phyloP scores from a whole-genome alignment of 2,329 filamentous ascomycete genomes.

The Cladophialophora chaetospira region DNA sequence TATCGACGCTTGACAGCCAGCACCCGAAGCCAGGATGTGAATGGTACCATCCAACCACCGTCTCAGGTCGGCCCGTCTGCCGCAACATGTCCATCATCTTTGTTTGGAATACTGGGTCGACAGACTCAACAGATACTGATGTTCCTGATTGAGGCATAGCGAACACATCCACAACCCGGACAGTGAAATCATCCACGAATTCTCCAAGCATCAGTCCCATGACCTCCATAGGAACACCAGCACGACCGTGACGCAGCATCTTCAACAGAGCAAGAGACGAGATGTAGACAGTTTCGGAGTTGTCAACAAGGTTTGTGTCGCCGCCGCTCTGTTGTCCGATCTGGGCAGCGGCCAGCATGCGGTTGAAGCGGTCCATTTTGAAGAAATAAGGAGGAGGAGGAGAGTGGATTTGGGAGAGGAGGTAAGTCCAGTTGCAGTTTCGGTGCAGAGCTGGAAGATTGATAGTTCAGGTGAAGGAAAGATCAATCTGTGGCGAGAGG shows the following conservation, averaged over 20 bases:
- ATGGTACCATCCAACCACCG: constrained; percentile 99
- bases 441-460: not conserved
- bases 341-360: constrained; percentile 76
- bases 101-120: constrained; percentile 97
- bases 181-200: constrained; percentile 98
- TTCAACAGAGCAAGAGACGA: constrained; percentile 95
- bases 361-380: constrained; percentile 86
- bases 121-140: constrained; percentile 95
- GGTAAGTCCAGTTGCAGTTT: not conserved
- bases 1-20: constrained; percentile 98
- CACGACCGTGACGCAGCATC: constrained; percentile 96
- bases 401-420: not conserved
- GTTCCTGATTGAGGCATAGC: constrained; percentile 99
- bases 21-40: constrained; percentile 98
- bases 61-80: constrained; percentile 94
- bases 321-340: constrained; percentile 62
- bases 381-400: not conserved
- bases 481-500: not conserved
- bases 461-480: not conserved
- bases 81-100: constrained; percentile 99
- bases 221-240: constrained; percentile 99
- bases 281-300: constrained; percentile 99
- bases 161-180: constrained; percentile 97
- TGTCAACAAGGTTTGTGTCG: constrained; percentile 89
- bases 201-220: constrained; percentile 99